Percentiles rank a stretch among this genome's conserved stretches.
Evolutionary conservation across 2,329 filamentous ascomycete species (phyloP).

Genomic region (Ophiobolus disseminans): DNA sequence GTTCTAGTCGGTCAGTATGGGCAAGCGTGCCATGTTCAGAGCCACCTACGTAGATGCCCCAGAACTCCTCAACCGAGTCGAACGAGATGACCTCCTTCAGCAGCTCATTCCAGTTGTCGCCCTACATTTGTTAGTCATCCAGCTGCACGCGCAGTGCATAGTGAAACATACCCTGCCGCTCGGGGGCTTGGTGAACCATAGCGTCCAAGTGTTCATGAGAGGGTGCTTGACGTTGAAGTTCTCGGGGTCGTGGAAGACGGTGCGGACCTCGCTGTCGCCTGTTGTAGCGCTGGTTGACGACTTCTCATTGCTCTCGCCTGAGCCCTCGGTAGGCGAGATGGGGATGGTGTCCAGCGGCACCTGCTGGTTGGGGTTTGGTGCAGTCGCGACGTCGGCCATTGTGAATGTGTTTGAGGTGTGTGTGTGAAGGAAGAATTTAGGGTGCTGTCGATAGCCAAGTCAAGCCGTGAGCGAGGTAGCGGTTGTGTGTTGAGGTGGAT

Average conservation of each 20-base stretch:
- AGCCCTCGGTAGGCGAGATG: constrained; percentile 59
- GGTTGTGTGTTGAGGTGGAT: constrained; percentile 16
- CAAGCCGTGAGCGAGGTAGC: constrained; percentile 10
- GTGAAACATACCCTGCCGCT: constrained; percentile 78
- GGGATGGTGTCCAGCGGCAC: constrained; percentile 64
- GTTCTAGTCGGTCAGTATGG: constrained; percentile 69
- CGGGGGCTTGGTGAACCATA: constrained; percentile 99
- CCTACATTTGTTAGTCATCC: constrained; percentile 59
- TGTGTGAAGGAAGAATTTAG: neutral
- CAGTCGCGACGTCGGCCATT: constrained; percentile 48
- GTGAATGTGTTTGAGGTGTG: constrained; percentile 15
- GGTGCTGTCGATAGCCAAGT: constrained; percentile 3
- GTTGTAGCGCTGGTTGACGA: constrained; percentile 51
- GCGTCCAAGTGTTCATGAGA: constrained; percentile 95
- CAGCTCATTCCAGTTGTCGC: constrained; percentile 98
- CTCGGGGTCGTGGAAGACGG: constrained; percentile 96
- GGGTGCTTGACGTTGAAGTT: constrained; percentile 99
- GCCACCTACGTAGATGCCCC: constrained; percentile 92
- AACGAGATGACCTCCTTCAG: constrained; percentile 99
- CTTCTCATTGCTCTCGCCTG: constrained; percentile 50
- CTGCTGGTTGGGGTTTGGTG: constrained; percentile 53
- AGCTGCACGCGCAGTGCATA: neutral
- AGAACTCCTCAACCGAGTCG: constrained; percentile 98
- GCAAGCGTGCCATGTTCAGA: neutral
- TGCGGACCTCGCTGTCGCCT: constrained; percentile 70